Percentiles rank a stretch among this genome's conserved stretches.
Conservation (phyloP, 116 monocot genomes). For the Phalaenopsis hybrid region DNA sequence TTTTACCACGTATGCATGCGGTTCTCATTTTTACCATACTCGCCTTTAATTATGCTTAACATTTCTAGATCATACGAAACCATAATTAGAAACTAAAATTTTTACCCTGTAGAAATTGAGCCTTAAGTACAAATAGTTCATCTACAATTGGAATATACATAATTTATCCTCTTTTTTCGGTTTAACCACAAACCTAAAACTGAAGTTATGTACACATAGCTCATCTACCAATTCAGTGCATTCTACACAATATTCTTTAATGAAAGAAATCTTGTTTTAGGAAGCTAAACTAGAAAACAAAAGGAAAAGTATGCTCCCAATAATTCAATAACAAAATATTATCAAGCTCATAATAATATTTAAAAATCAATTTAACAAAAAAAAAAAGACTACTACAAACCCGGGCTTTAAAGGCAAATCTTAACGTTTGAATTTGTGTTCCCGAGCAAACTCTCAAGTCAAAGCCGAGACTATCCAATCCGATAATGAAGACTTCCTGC, state of each 20-base stretch:
- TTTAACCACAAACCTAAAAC: not conserved
- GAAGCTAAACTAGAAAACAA: not conserved
- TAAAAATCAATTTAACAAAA: not conserved
- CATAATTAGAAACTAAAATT: not conserved
- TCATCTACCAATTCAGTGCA: not conserved
- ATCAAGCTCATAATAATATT: not conserved
- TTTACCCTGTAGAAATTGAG: not conserved
- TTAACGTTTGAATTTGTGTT: slow-evolving; percentile 73
- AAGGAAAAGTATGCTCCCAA: not conserved
- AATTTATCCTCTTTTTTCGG: not conserved
- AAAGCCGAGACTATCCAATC: slow-evolving; percentile 82
- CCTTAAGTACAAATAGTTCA: not conserved
- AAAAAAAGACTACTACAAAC: slow-evolving; percentile 20
- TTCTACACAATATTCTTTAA: not conserved
- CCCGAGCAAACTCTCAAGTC: slow-evolving; percentile 79
- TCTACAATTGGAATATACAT: not conserved
- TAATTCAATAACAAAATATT: slow-evolving; percentile 3
- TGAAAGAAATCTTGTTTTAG: not conserved
- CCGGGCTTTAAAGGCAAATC: slow-evolving; percentile 56
- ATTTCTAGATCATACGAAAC: not conserved
- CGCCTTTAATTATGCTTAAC: not conserved
- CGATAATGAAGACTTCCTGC: slow-evolving; percentile 68
- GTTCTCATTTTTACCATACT: not conserved
- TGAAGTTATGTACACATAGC: not conserved
- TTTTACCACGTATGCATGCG: not conserved